Conservation (phyloP, 108 stramenopile species). For the Cyclostephanos invisitatus region DNA sequence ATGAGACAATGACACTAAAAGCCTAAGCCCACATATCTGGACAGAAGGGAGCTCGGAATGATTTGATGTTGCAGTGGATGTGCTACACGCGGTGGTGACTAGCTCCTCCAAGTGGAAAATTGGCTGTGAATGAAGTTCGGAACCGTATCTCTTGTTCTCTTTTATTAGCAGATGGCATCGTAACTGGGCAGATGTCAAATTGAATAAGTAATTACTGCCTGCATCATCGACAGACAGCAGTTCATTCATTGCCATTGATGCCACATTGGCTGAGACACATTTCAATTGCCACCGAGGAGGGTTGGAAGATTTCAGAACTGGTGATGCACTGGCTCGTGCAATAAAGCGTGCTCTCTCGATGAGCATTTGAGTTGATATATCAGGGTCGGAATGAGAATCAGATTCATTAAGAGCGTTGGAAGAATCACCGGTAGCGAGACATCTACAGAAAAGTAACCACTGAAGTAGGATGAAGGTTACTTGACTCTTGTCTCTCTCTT, state of each 20-base stretch:
- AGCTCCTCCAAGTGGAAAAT: conserved; percentile 64
- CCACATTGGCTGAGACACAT: conserved; percentile 46
- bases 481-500: conserved; percentile 38
- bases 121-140: conserved; percentile 39
- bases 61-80: conserved; percentile 70
- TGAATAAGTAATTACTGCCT: conserved; percentile 47
- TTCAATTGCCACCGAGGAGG: conserved; percentile 72
- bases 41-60: conserved; percentile 70
- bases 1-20: conserved; percentile 52
- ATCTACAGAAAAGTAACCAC: conserved; percentile 61
- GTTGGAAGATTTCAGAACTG: conserved; percentile 40
- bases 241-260: conserved; percentile 44
- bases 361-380: conserved; percentile 39
- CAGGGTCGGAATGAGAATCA: conserved; percentile 19
- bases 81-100: conserved; percentile 59
- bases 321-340: conserved; percentile 42
- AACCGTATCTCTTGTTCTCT: background rate
- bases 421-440: conserved; percentile 46
- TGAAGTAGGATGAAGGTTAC: conserved; percentile 43
- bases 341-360: conserved; percentile 33
- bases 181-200: conserved; percentile 45
- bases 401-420: conserved; percentile 1
- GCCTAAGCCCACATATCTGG: conserved; percentile 63
- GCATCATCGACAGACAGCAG: conserved; percentile 28
- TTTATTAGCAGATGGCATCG: conserved; percentile 38